Evolutionary conservation across 495 filamentous ascomycete genomes (phyloP).

Genomic region (Penicillium cataractarum): DNA sequence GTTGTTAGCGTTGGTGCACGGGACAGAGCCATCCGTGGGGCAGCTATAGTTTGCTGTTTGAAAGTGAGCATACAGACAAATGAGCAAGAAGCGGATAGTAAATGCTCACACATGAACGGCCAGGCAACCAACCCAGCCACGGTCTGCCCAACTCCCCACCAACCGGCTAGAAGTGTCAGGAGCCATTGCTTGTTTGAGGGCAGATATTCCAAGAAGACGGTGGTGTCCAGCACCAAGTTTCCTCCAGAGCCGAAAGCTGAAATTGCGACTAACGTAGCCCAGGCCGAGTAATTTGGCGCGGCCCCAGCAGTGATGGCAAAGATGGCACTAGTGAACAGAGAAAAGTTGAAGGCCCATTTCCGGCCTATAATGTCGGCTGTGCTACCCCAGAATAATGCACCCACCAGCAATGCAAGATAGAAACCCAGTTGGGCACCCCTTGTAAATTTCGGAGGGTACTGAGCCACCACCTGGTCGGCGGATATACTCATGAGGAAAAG

Average conservation of each 20-base stretch:
- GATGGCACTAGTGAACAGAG: conserved; percentile 41
- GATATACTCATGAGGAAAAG: conserved; percentile 27
- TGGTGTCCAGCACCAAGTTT: conserved; percentile 25
- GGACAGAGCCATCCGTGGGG: conserved; percentile 14
- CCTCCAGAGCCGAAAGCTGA: conserved; percentile 27
- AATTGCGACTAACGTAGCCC: conserved; percentile 20
- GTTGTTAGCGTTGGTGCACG: conserved; percentile 25
- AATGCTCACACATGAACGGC: conserved; percentile 21
- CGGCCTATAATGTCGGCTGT: conserved; percentile 46
- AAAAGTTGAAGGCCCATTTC: conserved; percentile 47
- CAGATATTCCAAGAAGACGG: conserved; percentile 25
- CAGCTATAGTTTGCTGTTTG: conserved; percentile 22
- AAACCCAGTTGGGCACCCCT: conserved; percentile 23
- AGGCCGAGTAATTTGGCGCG: conserved; percentile 18
- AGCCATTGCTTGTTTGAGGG: conserved; percentile 29
- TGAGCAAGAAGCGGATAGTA: background rate
- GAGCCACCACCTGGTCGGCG: conserved; percentile 22
- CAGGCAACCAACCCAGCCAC: conserved; percentile 25
- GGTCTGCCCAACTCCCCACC: conserved; percentile 27
- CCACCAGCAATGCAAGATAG: conserved; percentile 34
- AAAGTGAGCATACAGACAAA: background rate
- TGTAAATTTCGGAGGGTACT: conserved; percentile 23
- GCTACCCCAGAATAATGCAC: conserved; percentile 45
- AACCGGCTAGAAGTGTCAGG: conserved; percentile 24
- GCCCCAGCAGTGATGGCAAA: conserved; percentile 23